Evolutionary conservation across 1,139 yeast genomes (phyloP), one percentile per base, ranked within the genome.

Genomic region (Saccharomyces hybrid): DNA sequence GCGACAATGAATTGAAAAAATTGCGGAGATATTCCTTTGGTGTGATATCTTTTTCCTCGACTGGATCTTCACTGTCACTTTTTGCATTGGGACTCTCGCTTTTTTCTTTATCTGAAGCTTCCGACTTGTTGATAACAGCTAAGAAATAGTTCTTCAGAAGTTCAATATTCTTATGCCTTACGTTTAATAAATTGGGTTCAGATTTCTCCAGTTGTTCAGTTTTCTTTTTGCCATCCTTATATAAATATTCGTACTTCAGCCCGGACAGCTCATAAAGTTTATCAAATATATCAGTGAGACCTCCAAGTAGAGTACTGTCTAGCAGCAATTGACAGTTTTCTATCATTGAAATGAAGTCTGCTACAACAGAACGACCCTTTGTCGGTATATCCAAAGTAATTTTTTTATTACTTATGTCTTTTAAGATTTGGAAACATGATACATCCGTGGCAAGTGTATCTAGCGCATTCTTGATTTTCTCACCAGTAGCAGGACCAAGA

Each of bases 401-500:
- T 32, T 54, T 48, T 1, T 63, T 63, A 3, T 47, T 34, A 2
- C 55, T 51, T 13, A 70, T 55, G 0, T 53, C 52, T 44, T 57
- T 52, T 9, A 72, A 47, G 0, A 63, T 60, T 1, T 58, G 58
- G 16, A 69, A 54, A 0, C 72, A 63, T 2, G 65, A 46, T 2
- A 26, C 54, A 5, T 27, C 52, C 3, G 38, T 38, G n/a, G 14
- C 7, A 7, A 26, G 52, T 50, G 55, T 56, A 13, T 60, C 57
- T 6, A 69, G 57, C 19, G 58, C 52, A 2, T 53, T 51, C 51
- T 73, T 78, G 8, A 84, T 67, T 11, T 65, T 69, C 0, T 74
- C 74, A 6, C 83, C 58, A 0, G 84, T 73, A 51, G 79, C 79
- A 1, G 75, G 77, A 0, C 97, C 97, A n/a, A 89, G 67, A 0